Conservation (phyloP, 305 asterid genomes). For the Solanum hybrid region DNA sequence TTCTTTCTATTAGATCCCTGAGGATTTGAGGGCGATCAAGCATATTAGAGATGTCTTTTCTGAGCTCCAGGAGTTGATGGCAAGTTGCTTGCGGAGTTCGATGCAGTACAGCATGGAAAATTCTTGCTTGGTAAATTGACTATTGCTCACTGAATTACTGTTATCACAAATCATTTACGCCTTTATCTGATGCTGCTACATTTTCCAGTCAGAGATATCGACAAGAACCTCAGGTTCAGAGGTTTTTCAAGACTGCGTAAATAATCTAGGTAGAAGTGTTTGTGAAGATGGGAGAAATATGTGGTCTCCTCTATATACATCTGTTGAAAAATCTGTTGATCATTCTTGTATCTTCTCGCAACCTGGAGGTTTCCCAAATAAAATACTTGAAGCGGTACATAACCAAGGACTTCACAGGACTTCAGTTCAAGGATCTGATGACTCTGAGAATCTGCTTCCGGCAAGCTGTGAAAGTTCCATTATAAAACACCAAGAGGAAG, state of each 20-base stretch:
- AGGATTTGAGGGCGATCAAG: conserved; percentile 62
- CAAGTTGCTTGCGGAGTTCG: conserved; percentile 29
- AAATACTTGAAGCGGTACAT: conserved; percentile 26
- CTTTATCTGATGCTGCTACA: conserved; percentile 19
- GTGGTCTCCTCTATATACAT: conserved; percentile 36
- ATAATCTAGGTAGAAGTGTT: conserved; percentile 24
- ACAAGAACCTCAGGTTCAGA: conserved; percentile 38
- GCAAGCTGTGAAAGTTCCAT: conserved; percentile 32
- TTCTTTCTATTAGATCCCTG: conserved; percentile 49
- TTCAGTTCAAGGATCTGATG: conserved; percentile 19
- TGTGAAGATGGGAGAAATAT: conserved; percentile 31
- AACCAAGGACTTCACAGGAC: conserved; percentile 34
- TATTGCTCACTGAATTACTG: conserved; percentile 7
- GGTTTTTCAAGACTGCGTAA: conserved; percentile 27
- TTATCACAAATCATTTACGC: not conserved
- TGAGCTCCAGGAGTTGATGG: conserved; percentile 40
- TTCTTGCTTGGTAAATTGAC: conserved; percentile 50
- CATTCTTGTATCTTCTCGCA: conserved; percentile 18
- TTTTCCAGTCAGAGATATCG: conserved; percentile 54
- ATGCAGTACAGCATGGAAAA: conserved; percentile 31
- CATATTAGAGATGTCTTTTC: conserved; percentile 48
- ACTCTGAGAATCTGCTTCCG: conserved; percentile 25
- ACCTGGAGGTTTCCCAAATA: conserved; percentile 30
- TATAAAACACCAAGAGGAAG: conserved; percentile 30
- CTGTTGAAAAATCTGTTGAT: conserved; percentile 28